These are phyloP conservation scores for Nothophaeocryptopus gaeumannii DNA, from an alignment of 2,329 filamentous ascomycete species.

Conservation along the genomic window DNA sequence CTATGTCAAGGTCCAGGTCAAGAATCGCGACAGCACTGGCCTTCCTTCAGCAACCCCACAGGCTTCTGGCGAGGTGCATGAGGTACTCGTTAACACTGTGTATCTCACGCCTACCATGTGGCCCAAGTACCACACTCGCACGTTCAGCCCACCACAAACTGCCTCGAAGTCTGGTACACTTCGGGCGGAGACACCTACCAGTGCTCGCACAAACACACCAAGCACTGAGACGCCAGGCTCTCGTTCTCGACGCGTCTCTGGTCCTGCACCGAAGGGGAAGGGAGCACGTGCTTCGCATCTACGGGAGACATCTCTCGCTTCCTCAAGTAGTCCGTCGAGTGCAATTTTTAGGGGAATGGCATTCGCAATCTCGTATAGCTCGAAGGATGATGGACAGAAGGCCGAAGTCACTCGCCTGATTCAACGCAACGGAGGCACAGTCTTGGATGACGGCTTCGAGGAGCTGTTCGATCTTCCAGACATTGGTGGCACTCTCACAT, in stretches of 20 bases:
- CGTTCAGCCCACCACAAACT: constrained; percentile 30
- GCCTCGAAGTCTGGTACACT: background rate
- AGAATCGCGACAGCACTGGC: constrained; percentile 39
- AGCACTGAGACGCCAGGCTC: constrained; percentile 49
- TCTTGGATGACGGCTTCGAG: constrained; percentile 75
- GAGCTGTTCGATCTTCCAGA: constrained; percentile 64
- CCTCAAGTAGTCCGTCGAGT: constrained; percentile 9
- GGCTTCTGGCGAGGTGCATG: constrained; percentile 32
- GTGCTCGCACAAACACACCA: constrained; percentile 33
- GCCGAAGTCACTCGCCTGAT: constrained; percentile 62
- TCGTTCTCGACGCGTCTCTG: constrained; percentile 43
- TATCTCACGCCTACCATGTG: constrained; percentile 48
- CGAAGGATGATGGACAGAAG: constrained; percentile 57
- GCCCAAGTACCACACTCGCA: constrained; percentile 40
- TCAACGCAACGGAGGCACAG: constrained; percentile 64
- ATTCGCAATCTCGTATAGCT: constrained; percentile 76
- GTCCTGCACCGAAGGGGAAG: constrained; percentile 15
- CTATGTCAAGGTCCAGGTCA: constrained; percentile 41
- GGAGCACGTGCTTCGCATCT: constrained; percentile 20
- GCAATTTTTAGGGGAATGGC: constrained; percentile 74
- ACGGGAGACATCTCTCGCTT: constrained; percentile 28
- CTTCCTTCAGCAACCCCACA: constrained; percentile 6
- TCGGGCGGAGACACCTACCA: constrained; percentile 9
- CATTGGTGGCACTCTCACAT: constrained; percentile 25
- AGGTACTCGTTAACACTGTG: constrained; percentile 41